These are phyloP conservation scores for Porphyrellus cyaneotinctus DNA, from an alignment of 768 basidiomycete species.

Conservation along the genomic window DNA sequence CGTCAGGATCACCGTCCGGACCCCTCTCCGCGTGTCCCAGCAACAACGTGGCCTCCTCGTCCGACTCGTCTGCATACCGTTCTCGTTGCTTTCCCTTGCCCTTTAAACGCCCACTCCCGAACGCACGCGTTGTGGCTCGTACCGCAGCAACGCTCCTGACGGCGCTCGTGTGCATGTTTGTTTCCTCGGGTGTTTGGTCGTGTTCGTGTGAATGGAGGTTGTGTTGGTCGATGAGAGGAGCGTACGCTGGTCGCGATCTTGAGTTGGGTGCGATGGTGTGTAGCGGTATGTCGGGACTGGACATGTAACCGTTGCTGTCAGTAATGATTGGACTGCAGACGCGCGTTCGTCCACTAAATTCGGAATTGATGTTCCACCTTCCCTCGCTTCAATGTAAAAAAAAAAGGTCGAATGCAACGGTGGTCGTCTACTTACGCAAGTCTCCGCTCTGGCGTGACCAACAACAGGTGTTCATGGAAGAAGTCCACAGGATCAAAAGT, in stretches of 20 bases:
- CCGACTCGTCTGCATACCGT: constrained; percentile 58
- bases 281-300: constrained; percentile 64
- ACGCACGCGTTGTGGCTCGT: constrained; percentile 16
- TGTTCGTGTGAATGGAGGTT: constrained; percentile 20
- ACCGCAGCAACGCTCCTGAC: constrained; percentile 34
- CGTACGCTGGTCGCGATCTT: constrained; percentile 45
- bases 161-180: constrained; percentile 30
- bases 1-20: constrained; percentile 34
- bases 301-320: constrained; percentile 19
- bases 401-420: no score
- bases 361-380: no score
- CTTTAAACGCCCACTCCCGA: constrained; percentile 15
- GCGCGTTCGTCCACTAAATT: neutral
- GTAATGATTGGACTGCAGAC: neutral
- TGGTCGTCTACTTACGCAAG: no score
- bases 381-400: constrained; percentile 45
- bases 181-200: constrained; percentile 11
- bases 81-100: constrained; percentile 48
- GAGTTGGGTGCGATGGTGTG: constrained; percentile 49
- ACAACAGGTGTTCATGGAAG: no score
- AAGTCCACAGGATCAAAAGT: no score
- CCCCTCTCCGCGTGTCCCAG: constrained; percentile 36
- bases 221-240: constrained; percentile 36
- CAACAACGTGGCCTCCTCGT: constrained; percentile 53
- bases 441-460: no score